These are phyloP conservation scores for Cryptosporidium parvum DNA, from an alignment of 169 alveolate genomes.

Conservation along the genomic window DNA sequence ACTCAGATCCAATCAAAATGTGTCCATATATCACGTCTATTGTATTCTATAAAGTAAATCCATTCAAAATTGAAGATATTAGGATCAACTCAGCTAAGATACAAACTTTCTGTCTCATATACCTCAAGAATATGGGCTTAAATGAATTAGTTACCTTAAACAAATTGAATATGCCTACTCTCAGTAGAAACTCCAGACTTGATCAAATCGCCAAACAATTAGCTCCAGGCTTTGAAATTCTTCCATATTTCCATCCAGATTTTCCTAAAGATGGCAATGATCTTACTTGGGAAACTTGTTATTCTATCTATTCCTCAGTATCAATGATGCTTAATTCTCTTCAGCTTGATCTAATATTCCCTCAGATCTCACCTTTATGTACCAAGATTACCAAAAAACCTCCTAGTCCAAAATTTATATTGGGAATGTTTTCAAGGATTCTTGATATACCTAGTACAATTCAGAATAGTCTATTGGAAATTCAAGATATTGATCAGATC, in stretches of 20 bases:
- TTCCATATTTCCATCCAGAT: conserved; percentile 56
- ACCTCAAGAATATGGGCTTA: conserved; percentile 47
- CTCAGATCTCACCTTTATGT: conserved; percentile 46
- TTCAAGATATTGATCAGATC: conserved; percentile 12
- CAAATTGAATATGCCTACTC: conserved; percentile 15
- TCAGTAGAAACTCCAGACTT: neutral
- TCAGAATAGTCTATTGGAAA: conserved; percentile 1
- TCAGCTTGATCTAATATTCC: conserved; percentile 13
- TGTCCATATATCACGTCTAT: conserved; percentile 51
- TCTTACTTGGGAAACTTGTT: conserved; percentile 52
- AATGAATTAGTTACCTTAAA: conserved; percentile 16
- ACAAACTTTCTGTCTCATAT: conserved; percentile 65
- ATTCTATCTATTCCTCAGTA: conserved; percentile 39
- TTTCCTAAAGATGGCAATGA: conserved; percentile 31
- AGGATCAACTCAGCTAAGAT: conserved; percentile 24
- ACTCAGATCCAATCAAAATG: conserved; percentile 53
- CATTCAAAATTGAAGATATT: conserved; percentile 37
- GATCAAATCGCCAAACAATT: conserved; percentile 7
- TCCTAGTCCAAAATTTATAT: neutral
- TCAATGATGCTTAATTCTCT: conserved; percentile 29
- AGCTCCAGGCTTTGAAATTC: conserved; percentile 32
- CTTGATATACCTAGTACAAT: conserved; percentile 30
- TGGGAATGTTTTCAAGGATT: conserved; percentile 26
- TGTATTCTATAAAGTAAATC: conserved; percentile 35
- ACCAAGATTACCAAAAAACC: conserved; percentile 21